Evolutionary conservation across 768 basidiomycete genomes (phyloP).

Genomic region (Suillus subalutaceus): DNA sequence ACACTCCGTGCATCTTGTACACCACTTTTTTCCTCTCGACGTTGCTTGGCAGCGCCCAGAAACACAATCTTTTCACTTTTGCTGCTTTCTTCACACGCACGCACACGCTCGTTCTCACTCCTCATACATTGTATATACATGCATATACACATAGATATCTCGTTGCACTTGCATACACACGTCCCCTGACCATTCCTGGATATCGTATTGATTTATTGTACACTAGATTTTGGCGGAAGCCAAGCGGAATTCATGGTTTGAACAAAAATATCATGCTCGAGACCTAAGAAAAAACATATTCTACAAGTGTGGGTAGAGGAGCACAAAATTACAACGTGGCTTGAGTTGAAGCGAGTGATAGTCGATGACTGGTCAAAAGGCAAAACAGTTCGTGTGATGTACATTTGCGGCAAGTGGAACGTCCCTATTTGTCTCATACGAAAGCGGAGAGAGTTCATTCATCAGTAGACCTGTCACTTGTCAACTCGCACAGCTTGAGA

Average conservation of each 20-base stretch:
- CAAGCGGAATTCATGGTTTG: conserved; percentile 26
- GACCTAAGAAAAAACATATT: too few species aligned
- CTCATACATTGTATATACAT: conserved; percentile 40
- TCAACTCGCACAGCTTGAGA: neutral
- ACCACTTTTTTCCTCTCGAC: conserved; percentile 14
- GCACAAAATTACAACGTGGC: neutral
- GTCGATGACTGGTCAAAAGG: neutral
- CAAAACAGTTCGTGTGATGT: neutral
- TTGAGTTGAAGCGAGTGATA: neutral
- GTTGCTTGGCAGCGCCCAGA: conserved; percentile 24
- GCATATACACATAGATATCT: conserved; percentile 40
- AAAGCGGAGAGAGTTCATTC: neutral
- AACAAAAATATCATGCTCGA: neutral
- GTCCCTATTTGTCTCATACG: neutral
- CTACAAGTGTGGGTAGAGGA: too few species aligned
- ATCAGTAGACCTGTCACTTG: neutral
- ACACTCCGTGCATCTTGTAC: conserved; percentile 23
- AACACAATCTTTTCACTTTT: conserved; percentile 24
- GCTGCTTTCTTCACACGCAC: conserved; percentile 17
- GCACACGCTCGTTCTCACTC: conserved; percentile 30
- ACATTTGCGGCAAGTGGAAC: too few species aligned
- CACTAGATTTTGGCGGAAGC: conserved; percentile 26
- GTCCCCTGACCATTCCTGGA: conserved; percentile 19
- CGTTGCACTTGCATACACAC: conserved; percentile 30
- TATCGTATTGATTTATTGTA: conserved; percentile 41